A percentile compares a stretch with the other conserved stretches of the same genome.
Conservation (phyloP, 306 rosid species). For the Trifolium subterraneum region DNA sequence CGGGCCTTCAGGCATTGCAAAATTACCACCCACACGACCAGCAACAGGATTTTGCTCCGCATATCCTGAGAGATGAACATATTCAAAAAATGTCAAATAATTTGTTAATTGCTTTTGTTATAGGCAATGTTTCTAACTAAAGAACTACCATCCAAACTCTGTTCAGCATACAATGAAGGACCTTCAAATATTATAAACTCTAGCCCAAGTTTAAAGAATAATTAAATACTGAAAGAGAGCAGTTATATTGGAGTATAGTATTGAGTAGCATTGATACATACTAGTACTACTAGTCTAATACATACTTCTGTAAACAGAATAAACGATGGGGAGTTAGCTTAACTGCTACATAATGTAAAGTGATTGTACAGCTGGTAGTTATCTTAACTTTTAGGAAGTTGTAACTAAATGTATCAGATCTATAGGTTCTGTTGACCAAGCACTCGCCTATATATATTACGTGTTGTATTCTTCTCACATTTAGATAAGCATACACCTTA, state of each 20-base stretch:
- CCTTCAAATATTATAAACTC: slow-evolving; percentile 26
- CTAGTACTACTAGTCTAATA: background rate
- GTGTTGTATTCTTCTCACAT: slow-evolving; percentile 4
- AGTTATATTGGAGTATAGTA: background rate
- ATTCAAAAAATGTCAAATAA: slow-evolving; percentile 30
- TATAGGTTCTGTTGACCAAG: background rate
- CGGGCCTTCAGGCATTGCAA: slow-evolving; percentile 78
- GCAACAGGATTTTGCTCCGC: slow-evolving; percentile 78
- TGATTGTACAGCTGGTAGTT: background rate
- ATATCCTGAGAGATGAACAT: slow-evolving; percentile 66
- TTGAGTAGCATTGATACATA: slow-evolving; percentile 2
- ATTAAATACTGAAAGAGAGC: background rate
- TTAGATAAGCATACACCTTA: background rate
- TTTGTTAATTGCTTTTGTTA: slow-evolving; percentile 19
- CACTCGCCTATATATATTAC: slow-evolving; percentile 3
- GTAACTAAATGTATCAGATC: background rate
- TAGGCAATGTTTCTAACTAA: slow-evolving; percentile 17
- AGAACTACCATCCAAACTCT: slow-evolving; percentile 22
- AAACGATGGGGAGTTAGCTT: background rate
- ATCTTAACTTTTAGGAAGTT: slow-evolving; percentile 13
- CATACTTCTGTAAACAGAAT: background rate
- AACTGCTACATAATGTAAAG: slow-evolving; percentile 3
- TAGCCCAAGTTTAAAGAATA: slow-evolving; percentile 30
- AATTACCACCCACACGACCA: slow-evolving; percentile 73
- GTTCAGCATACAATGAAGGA: slow-evolving; percentile 20